Percentiles rank a stretch among this genome's conserved stretches.
These are phyloP conservation scores for Beauveria rudraprayagi DNA, from an alignment of 2,329 filamentous ascomycete species.

Conservation along the genomic window DNA sequence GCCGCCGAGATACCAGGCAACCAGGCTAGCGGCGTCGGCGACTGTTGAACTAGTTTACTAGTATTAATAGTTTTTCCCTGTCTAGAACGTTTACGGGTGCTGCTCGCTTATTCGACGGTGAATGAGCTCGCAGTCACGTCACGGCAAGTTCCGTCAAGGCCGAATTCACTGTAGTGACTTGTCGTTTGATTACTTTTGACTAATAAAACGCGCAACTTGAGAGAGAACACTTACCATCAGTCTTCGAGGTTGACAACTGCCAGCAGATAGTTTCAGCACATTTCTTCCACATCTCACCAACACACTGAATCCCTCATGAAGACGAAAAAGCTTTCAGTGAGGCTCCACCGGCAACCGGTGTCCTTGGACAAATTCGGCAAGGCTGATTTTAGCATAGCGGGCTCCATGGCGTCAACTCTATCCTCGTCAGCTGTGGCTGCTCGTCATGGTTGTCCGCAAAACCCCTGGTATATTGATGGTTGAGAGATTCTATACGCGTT, in stretches of 20 bases:
- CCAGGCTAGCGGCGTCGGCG: not conserved
- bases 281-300: too few species aligned
- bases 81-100: not conserved
- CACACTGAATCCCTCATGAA: not conserved
- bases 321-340: not conserved
- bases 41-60: not conserved
- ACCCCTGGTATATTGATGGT: not conserved
- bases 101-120: not conserved
- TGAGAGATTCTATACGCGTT: not conserved
- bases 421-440: not conserved
- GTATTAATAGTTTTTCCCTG: not conserved
- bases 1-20: not conserved
- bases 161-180: not conserved
- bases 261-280: too few species aligned
- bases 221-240: too few species aligned
- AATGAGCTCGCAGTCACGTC: not conserved
- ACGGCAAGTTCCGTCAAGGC: not conserved
- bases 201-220: not conserved
- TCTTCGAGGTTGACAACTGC: too few species aligned
- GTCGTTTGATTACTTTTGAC: not conserved
- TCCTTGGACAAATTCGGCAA: constrained; percentile 1
- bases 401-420: constrained; percentile 5
- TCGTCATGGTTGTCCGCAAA: not conserved
- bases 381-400: not conserved
- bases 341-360: not conserved